Evolutionary conservation across 2,329 filamentous ascomycete genomes (phyloP).

Genomic region (Fusarium hainanense): DNA sequence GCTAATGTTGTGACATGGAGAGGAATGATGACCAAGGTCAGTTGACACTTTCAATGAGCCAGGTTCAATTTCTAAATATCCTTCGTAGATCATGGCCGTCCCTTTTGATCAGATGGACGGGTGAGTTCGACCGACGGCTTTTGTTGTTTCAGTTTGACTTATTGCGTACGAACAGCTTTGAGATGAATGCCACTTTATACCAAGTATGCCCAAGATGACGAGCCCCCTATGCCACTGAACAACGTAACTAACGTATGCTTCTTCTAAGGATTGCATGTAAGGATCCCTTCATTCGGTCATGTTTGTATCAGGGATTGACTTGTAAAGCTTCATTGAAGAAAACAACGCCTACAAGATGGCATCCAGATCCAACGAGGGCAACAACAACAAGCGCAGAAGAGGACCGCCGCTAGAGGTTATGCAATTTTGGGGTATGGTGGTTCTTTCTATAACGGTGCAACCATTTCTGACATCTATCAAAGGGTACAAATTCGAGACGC

Average conservation of each 20-base stretch:
- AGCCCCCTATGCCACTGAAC: neutral
- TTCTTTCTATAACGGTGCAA: neutral
- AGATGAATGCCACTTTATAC: constrained; percentile 94
- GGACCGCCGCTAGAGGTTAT: constrained; percentile 78
- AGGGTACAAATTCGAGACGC: constrained; percentile 97
- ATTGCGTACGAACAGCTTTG: constrained; percentile 69
- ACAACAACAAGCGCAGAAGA: constrained; percentile 47
- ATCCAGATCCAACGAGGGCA: constrained; percentile 66
- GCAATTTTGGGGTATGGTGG: constrained; percentile 83
- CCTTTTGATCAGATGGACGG: constrained; percentile 86
- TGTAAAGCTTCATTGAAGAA: constrained; percentile 88
- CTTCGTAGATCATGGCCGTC: constrained; percentile 80
- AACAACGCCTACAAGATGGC: constrained; percentile 79
- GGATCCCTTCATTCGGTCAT: constrained; percentile 29
- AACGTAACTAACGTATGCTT: constrained; percentile 29
- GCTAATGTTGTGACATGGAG: constrained; percentile 91
- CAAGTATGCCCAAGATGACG: constrained; percentile 71
- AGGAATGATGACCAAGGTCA: constrained; percentile 97
- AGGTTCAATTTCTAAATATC: constrained; percentile 10
- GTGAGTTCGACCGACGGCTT: constrained; percentile 55
- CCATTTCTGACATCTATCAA: neutral
- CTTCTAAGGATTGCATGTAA: constrained; percentile 64
- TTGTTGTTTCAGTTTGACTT: constrained; percentile 16
- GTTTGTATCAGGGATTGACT: neutral
- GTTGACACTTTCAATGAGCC: constrained; percentile 26